Percentiles rank a stretch among this genome's conserved stretches.
Evolutionary conservation across 192 early-diverging fungal genomes (phyloP).

Genomic region (Backusella circina): DNA sequence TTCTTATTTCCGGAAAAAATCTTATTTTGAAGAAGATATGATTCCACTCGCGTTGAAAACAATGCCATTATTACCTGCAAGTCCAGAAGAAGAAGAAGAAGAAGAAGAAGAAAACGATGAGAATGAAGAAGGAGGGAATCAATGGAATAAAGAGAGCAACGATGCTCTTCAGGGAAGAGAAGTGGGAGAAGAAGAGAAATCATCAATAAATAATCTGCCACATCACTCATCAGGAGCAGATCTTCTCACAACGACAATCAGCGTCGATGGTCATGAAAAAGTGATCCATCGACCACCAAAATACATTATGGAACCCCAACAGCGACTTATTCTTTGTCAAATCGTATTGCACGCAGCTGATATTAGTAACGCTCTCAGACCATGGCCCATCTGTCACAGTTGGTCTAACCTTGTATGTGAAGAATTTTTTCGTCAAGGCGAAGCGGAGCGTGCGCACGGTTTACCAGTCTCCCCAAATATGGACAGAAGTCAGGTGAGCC

Average conservation of each 20-base stretch:
- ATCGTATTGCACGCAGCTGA: constrained; percentile 86
- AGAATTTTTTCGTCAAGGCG: constrained; percentile 89
- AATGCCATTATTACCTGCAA: not conserved
- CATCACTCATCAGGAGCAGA: not conserved
- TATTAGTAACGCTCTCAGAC: constrained; percentile 84
- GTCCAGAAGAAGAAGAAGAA: not conserved
- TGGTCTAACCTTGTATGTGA: constrained; percentile 87
- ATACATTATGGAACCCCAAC: constrained; percentile 35
- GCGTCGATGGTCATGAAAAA: not conserved
- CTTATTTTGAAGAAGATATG: constrained; percentile 11
- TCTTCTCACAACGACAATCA: not conserved
- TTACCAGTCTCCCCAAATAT: constrained; percentile 87
- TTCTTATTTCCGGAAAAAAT: constrained; percentile 9
- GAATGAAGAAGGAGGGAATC: not conserved
- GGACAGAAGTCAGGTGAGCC: constrained; percentile 72
- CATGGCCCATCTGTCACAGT: constrained; percentile 78
- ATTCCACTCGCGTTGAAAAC: constrained; percentile 3
- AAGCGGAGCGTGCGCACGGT: constrained; percentile 69
- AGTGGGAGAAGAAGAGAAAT: not conserved
- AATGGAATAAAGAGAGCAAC: not conserved
- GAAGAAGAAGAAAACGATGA: not conserved
- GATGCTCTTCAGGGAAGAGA: not conserved
- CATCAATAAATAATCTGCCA: not conserved
- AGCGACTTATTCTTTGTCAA: constrained; percentile 60
- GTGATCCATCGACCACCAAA: constrained; percentile 7